A percentile compares a stretch with the other conserved stretches of the same genome.
phyloP scores from a whole-genome alignment of 202 grass and related monocot genomes.

The Bolboschoenoplectus hybrid region DNA sequence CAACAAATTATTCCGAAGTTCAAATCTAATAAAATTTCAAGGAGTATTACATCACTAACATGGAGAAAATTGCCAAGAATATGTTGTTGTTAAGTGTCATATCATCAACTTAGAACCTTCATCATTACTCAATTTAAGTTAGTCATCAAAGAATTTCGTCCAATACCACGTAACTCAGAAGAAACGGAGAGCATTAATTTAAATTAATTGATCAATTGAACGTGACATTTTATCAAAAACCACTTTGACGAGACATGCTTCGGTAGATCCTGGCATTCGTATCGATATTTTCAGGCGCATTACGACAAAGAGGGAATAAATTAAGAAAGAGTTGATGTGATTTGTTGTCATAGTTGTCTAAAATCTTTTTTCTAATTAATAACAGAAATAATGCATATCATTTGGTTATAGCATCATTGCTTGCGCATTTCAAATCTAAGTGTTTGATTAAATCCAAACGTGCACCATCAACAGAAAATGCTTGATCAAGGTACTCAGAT shows the following conservation, averaged over 20 bases:
- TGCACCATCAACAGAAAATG: conserved; percentile 13
- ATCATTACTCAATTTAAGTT: conserved; percentile 26
- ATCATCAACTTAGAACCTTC: conserved; percentile 24
- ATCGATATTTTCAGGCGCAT: conserved; percentile 13
- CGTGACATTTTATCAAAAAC: conserved; percentile 24
- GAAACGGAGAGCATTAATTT: conserved; percentile 1
- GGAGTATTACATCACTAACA: conserved; percentile 35
- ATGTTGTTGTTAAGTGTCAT: conserved; percentile 37
- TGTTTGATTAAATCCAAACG: conserved; percentile 15
- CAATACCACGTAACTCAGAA: conserved; percentile 12
- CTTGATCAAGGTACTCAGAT: background rate
- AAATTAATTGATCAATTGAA: background rate
- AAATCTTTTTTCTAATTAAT: background rate
- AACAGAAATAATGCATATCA: background rate
- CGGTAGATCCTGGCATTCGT: conserved; percentile 1
- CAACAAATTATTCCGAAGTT: conserved; percentile 32
- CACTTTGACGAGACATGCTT: background rate
- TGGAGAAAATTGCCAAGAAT: conserved; percentile 32
- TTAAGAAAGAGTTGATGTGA: conserved; percentile 22
- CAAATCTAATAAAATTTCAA: conserved; percentile 36
- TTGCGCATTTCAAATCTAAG: background rate
- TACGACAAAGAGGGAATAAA: background rate
- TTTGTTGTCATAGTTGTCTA: conserved; percentile 18
- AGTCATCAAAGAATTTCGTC: background rate
- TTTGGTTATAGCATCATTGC: background rate